Base-by-base conservation (phyloP, 192 early-diverging fungal genomes). In the Coemansia reversa region DNA sequence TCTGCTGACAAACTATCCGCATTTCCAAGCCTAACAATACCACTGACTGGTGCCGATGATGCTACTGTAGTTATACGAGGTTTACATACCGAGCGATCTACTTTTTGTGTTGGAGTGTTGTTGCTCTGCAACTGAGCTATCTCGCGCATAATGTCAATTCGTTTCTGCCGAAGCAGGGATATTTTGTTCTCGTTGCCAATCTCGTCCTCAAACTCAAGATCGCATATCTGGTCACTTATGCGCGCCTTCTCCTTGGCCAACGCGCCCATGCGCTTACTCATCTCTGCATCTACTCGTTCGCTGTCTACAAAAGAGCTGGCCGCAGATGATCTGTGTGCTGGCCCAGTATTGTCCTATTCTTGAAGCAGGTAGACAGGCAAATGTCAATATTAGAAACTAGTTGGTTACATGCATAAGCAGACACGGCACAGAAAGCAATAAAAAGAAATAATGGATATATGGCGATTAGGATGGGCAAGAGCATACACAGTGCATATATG, bases 201-300 rank as follows among this genome's bases (percentile, higher is more conserved):
- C 48, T 79, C 76, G 35, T 83, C 65, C n/a, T 49, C 62, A 62
- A 73, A 69, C 66, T 79, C 73, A n/a, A 83, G 70, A 47, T 83
- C 82, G 22, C 69, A 79, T 20, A 83, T 79, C 12, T 39, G 51
- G 58, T 83, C 82, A 59, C 82, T 83, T 24, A 83, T 74, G 22
- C 70, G 63, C 11, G 82, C 76, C 67, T 83, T 83, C 39, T 73
- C 68, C 27, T 61, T 68, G 30, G 57, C 69, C 14, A 79, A 58
- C 56, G 29, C 59, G 7, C 55, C 70, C 7, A 79, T 35, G 20
- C 62, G 74, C 51, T 69, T 55, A 23, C 39, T 58, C 2, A 53
- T 23, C 24, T 53, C 51, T 3, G 11, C 51, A 19, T 39, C 35
- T 11, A 11, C 35, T 39, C 35, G 35, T 11, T 39, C 35, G 35